Conservation (phyloP, 2,329 filamentous ascomycete genomes). For the Verticillium alfalfae region DNA sequence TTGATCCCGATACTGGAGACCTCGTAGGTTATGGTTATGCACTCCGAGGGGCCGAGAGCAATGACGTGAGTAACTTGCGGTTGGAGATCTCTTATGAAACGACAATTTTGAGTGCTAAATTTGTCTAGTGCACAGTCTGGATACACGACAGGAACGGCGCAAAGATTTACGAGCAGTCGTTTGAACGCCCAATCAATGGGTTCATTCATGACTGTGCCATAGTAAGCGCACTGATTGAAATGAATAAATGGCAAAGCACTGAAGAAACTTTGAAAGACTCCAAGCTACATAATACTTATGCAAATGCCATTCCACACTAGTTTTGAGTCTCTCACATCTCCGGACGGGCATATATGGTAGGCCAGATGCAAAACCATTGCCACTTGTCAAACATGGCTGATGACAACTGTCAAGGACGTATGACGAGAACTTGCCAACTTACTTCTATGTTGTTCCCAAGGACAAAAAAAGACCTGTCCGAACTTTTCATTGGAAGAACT, state of each 20-base stretch:
- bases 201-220: slow-evolving; percentile 34
- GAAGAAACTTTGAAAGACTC: slow-evolving; percentile 11
- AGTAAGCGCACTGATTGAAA: background rate
- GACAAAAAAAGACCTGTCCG: background rate
- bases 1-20: slow-evolving; percentile 31
- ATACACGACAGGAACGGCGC: slow-evolving; percentile 21
- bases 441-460: slow-evolving; percentile 4
- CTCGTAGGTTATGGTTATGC: slow-evolving; percentile 34
- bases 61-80: slow-evolving; percentile 17
- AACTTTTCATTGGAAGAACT: slow-evolving; percentile 11
- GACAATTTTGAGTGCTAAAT: too few relatives aligned
- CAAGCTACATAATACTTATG: slow-evolving; percentile 27
- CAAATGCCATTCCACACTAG: slow-evolving; percentile 26
- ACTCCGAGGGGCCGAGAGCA: slow-evolving; percentile 28
- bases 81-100: background rate
- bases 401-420: slow-evolving; percentile 26
- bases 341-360: slow-evolving; percentile 6
- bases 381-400: background rate
- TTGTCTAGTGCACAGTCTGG: slow-evolving; percentile 17
- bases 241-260: background rate
- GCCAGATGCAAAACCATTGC: too few relatives aligned
- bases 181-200: slow-evolving; percentile 40
- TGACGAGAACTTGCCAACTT: slow-evolving; percentile 12
- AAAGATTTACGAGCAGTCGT: slow-evolving; percentile 41
- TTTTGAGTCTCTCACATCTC: slow-evolving; percentile 29